Evolutionary conservation across 371 early-diverging fungal species (phyloP).

Genomic region (Choanephora cucurbitarum): DNA sequence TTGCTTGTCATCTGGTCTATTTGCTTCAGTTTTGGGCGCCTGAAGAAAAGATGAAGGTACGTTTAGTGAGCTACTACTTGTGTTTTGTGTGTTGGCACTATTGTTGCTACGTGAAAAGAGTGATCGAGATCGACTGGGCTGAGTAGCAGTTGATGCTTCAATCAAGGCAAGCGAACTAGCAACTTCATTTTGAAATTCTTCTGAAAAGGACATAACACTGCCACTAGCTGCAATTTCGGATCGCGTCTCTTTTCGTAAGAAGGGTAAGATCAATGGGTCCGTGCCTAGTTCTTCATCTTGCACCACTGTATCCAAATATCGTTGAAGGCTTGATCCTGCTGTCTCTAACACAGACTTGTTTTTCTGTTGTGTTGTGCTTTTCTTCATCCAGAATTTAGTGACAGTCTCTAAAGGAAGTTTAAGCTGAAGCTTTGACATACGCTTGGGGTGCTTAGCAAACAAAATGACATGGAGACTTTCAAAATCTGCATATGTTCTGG

Average conservation of each 20-base stretch:
- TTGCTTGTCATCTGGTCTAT: not conserved
- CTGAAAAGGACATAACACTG: slow-evolving; percentile 29
- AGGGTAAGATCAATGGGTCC: slow-evolving; percentile 38
- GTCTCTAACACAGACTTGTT: slow-evolving; percentile 15
- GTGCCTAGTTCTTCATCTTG: slow-evolving; percentile 44
- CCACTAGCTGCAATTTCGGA: slow-evolving; percentile 17
- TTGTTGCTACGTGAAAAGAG: slow-evolving; percentile 18
- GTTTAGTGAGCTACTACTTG: not conserved
- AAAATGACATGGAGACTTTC: slow-evolving; percentile 44
- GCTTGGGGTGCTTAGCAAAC: slow-evolving; percentile 32
- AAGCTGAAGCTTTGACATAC: slow-evolving; percentile 27
- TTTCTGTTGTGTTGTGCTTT: slow-evolving; percentile 10
- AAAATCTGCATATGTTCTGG: slow-evolving; percentile 48
- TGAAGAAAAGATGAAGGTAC: not conserved
- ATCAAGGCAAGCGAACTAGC: slow-evolving; percentile 6
- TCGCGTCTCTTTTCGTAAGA: slow-evolving; percentile 45
- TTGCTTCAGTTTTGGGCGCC: not conserved
- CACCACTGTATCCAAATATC: slow-evolving; percentile 38
- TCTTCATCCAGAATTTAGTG: slow-evolving; percentile 37
- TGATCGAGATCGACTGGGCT: slow-evolving; percentile 8
- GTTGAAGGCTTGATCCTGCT: slow-evolving; percentile 30
- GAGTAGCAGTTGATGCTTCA: not conserved
- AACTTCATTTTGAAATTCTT: slow-evolving; percentile 41
- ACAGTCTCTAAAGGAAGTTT: slow-evolving; percentile 38
- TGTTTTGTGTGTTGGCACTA: slow-evolving; percentile 2